Percentiles rank a stretch among this genome's conserved stretches.
Evolutionary conservation across 495 filamentous ascomycete species (phyloP).

Genomic region (Podospora sp.): DNA sequence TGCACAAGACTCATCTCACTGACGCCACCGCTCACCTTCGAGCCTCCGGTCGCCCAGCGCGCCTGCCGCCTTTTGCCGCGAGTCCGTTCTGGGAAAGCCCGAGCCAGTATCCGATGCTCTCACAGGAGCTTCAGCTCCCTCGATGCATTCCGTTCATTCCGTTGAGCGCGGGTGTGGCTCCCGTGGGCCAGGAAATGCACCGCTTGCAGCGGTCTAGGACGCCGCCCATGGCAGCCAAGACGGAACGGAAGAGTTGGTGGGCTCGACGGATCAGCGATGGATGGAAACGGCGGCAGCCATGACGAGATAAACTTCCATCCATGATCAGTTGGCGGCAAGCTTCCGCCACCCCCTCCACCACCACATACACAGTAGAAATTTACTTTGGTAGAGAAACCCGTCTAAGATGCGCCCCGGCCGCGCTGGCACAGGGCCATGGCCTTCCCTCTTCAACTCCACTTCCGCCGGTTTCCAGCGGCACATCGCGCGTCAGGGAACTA

Average conservation of each 20-base stretch:
- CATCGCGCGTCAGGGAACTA: not conserved
- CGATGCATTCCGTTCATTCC: not conserved
- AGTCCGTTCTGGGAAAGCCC: not conserved
- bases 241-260: constrained; percentile 1
- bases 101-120: not conserved
- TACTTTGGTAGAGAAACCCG: too few species aligned
- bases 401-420: not conserved
- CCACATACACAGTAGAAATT: not conserved
- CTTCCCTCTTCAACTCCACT: not conserved
- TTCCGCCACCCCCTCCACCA: constrained; percentile 5
- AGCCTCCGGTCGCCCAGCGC: not conserved
- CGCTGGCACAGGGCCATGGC: not conserved
- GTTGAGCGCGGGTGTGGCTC: not conserved
- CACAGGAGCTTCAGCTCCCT: not conserved
- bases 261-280: too few species aligned
- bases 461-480: not conserved
- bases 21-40: not conserved
- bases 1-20: not conserved
- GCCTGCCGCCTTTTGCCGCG: not conserved
- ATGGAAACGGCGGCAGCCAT: not conserved
- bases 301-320: constrained; percentile 14
- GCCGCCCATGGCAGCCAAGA: not conserved
- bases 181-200: too few species aligned
- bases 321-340: not conserved
- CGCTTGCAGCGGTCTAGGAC: not conserved